A percentile compares a stretch with the other conserved stretches of the same genome.
These are phyloP conservation scores for Mortierella sp. DNA, from an alignment of 371 early-diverging fungal genomes.

Conservation along the genomic window DNA sequence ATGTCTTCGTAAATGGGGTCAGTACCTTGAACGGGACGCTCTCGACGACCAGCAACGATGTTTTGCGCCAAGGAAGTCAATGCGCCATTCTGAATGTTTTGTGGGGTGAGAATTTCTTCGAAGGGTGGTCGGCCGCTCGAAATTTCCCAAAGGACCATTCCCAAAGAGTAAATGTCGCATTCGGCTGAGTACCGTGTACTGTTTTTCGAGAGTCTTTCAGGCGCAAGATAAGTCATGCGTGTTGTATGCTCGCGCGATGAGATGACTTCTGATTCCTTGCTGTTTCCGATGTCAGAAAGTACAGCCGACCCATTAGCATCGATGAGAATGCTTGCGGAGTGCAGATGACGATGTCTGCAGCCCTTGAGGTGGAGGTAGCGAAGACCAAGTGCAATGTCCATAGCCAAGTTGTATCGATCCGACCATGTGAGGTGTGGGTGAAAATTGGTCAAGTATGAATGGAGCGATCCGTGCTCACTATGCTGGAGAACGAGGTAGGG, in stretches of 20 bases:
- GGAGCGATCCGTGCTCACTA: constrained; percentile 48
- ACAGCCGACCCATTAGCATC: constrained; percentile 52
- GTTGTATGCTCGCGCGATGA: constrained; percentile 44
- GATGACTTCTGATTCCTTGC: constrained; percentile 38
- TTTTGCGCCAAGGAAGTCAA: constrained; percentile 36
- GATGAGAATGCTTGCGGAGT: constrained; percentile 53
- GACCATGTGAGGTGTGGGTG: constrained; percentile 55
- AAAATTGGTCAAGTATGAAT: constrained; percentile 52
- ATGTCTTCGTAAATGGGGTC: constrained; percentile 42
- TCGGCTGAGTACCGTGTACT: constrained; percentile 30
- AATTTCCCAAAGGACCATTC: constrained; percentile 53
- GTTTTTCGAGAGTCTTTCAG: constrained; percentile 40
- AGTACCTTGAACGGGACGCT: constrained; percentile 30
- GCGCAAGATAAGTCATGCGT: constrained; percentile 46
- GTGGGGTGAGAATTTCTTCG: constrained; percentile 29
- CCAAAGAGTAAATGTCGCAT: constrained; percentile 53
- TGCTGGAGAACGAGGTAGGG: constrained; percentile 45
- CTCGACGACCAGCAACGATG: constrained; percentile 46
- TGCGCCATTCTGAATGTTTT: constrained; percentile 32
- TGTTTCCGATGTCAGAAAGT: constrained; percentile 49
- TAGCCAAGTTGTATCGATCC: constrained; percentile 53
- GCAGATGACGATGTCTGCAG: constrained; percentile 46
- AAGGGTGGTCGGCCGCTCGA: constrained; percentile 51
- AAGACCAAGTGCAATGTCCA: constrained; percentile 49
- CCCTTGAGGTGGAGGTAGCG: constrained; percentile 50